Evolutionary conservation across 495 filamentous ascomycete genomes (phyloP), one percentile per base, ranked within the genome.

Genomic region (Hypoxylon trugodes): DNA sequence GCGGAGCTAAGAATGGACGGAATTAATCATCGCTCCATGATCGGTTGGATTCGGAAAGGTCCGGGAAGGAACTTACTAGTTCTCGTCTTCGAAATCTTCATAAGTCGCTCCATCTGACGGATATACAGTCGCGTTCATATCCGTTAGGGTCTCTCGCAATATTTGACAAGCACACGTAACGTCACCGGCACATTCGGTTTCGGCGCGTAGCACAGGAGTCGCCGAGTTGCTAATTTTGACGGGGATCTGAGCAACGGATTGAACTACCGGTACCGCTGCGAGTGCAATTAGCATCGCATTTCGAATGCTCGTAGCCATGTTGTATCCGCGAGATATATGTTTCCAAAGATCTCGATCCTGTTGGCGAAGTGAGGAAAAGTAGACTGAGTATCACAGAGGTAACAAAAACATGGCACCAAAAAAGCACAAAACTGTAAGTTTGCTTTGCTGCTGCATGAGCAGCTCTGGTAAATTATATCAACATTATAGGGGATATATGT

Each of bases 261-360:
- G 52, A 32, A 28, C 53, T 25, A 47, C 28, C 32, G 46, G 61
- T 48, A 58, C 7, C n/a, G 47, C 40, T 5, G 61, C 15, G 25
- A 65, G 61, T 15, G 53, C 61, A 26, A 41, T 33, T 41, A 65
- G 19, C 19, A 59, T 33, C 53, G 47, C 53, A 47, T 47, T 48
- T 10, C 61, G 61, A 13, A 65, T 18, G 47, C 47, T 65, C 26
- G 47, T 36, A 0, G 53, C 19, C 61, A 65, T 65, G 8, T 24
- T 65, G 28, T 36, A 24, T 50, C 46, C 19, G 9, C 7, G 2
- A 26, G 30, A 50, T 33, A 30, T 7, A 12, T 40, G 33, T 33
- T 25, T 26, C 18, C 18, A 28, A n/a, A 16, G 25, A 26, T 1
- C 30, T 46, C 30, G 21, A 18, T 41, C 28, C 33, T 6, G 38